phyloP scores from a whole-genome alignment of 2,329 filamentous ascomycete species.

The Neofusicoccum laricinum region DNA sequence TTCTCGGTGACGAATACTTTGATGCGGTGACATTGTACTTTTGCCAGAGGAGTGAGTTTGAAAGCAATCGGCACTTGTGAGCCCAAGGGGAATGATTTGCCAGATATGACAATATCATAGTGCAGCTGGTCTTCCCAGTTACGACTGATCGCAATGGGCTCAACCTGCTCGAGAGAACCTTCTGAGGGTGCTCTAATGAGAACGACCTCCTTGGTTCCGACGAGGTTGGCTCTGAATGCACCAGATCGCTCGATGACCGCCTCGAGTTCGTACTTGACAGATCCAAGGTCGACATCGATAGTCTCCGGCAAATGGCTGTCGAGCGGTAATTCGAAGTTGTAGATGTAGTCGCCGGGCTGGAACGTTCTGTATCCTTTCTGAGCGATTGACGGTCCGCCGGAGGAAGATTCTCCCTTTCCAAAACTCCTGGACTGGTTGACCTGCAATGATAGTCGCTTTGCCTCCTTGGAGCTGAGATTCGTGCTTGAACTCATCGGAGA shows the following conservation, averaged over 20 bases:
- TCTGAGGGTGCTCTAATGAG: constrained; percentile 85
- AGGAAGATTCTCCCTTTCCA: constrained; percentile 69
- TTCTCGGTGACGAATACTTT: constrained; percentile 91
- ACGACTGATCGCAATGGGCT: constrained; percentile 88
- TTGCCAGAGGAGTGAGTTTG: constrained; percentile 87
- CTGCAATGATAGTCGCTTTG: constrained; percentile 72
- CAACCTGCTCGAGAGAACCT: constrained; percentile 82
- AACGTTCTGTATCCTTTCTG: constrained; percentile 86
- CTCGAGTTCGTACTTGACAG: constrained; percentile 84
- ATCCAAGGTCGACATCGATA: constrained; percentile 81
- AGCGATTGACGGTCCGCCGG: constrained; percentile 55
- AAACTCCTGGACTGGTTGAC: constrained; percentile 83
- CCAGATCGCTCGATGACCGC: constrained; percentile 81
- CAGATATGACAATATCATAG: constrained; percentile 94
- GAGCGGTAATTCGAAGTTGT: constrained; percentile 78
- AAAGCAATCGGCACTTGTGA: constrained; percentile 88
- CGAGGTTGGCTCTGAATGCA: constrained; percentile 83
- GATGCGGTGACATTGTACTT: constrained; percentile 89
- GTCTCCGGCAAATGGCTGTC: constrained; percentile 80
- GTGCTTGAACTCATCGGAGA: constrained; percentile 45
- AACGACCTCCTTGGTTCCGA: constrained; percentile 76
- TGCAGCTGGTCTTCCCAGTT: constrained; percentile 95
- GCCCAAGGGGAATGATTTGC: constrained; percentile 89
- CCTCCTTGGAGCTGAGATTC: constrained; percentile 49
- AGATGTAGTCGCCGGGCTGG: constrained; percentile 68